Base-by-base conservation (phyloP, 345 rosid species). In the Carallia pectinifolia region DNA sequence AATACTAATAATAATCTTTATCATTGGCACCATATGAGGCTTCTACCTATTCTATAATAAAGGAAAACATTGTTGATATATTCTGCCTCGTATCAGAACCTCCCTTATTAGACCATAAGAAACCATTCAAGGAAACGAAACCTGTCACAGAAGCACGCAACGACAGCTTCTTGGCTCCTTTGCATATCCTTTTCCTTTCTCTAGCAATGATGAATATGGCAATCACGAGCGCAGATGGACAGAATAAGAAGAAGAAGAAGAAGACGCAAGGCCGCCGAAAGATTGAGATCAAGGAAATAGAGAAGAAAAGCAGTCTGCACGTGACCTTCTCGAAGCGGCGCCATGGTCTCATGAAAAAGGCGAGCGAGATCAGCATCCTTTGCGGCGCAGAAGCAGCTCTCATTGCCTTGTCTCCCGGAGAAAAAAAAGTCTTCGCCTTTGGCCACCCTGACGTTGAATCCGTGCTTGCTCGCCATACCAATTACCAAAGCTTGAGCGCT, bases 241-340 rank as follows among this genome's bases (percentile, higher is more conserved):
- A 44, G 3, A 15, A 44, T 4, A 12, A 12, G 50, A 12, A 44
- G 50, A 44, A 44, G 50, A 44, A 39, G 44, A 23, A 66, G 17
- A 56, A 56, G 10, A 56, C 60, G 29, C 33, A 15, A 69, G 78
- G 78, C 6, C 68, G 78, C 4, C 78, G 52, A 9, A 75, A 75
- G 68, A 75, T 75, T 9, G 66, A 64, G 40, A 69, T 69, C 2
- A 64, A 75, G 66, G 64, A 64, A 17, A 58, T 75, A 1, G 70
- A 75, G 23, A 58, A 50, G 33, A 53, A 64, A 55, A 69, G 48
- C 70, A 64, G 39, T 13, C 69, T 34, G 3, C 58, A 63, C 17
- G 74, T 75, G 37, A 69, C 74, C 5, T 75, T 75, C 36, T 75
- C 78, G 2, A 75, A 69, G 23, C 69, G 74, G 1, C 69, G 69